Evolutionary conservation across 1,284 basidiomycete species (phyloP).

Genomic region (Puccinia horiana): DNA sequence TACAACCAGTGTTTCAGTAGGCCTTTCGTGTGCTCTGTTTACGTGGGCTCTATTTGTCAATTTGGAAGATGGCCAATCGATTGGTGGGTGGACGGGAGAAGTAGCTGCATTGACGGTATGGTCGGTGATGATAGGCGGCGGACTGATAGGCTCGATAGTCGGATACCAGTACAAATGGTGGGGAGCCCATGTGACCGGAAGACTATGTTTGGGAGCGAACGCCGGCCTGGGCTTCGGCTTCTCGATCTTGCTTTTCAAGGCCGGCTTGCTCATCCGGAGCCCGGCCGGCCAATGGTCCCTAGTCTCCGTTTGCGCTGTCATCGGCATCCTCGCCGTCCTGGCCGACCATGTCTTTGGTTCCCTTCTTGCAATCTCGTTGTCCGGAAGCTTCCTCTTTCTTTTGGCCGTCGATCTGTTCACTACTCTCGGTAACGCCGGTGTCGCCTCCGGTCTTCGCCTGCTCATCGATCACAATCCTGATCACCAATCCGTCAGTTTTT

Average conservation of each 20-base stretch:
- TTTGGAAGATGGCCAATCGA: constrained; percentile 17
- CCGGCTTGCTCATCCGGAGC: constrained; percentile 15
- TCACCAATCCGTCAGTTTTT: constrained; percentile 10
- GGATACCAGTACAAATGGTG: constrained; percentile 29
- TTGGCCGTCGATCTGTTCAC: constrained; percentile 4
- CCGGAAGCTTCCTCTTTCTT: constrained; percentile 22
- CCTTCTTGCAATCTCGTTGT: constrained; percentile 1
- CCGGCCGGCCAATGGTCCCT: constrained; percentile 20
- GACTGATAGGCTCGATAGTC: constrained; percentile 9
- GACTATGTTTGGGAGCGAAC: constrained; percentile 27
- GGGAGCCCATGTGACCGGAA: constrained; percentile 30
- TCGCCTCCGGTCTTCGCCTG: constrained; percentile 1
- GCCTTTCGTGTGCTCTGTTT: background rate
- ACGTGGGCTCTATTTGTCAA: constrained; percentile 23
- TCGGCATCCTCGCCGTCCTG: constrained; percentile 10
- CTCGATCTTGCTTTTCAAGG: constrained; percentile 14
- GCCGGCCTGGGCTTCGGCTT: constrained; percentile 21
- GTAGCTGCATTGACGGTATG: constrained; percentile 23
- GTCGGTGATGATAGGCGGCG: constrained; percentile 29
- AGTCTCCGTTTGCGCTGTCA: background rate
- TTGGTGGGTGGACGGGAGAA: constrained; percentile 25
- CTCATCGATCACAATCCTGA: constrained; percentile 33
- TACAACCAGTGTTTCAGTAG: constrained; percentile 28
- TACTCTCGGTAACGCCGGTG: background rate
- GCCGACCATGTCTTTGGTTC: constrained; percentile 17